Evolutionary conservation across 2,329 filamentous ascomycete genomes (phyloP).

Genomic region (Fusarium heterosporum): DNA sequence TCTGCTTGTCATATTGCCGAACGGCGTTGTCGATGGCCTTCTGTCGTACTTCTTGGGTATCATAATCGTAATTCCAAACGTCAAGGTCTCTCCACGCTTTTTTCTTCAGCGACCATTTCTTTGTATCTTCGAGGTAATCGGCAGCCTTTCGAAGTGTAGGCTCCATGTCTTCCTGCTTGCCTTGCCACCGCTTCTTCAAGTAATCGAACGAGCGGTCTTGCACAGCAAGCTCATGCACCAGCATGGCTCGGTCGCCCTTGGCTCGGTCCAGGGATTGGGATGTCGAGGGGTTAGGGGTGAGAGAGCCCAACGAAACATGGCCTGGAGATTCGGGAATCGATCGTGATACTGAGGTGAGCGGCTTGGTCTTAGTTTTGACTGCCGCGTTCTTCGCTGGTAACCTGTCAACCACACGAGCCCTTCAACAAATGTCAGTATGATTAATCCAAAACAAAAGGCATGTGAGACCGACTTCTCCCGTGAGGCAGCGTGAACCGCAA

Average conservation of each 20-base stretch:
- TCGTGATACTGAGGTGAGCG: constrained; percentile 55
- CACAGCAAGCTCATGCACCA: constrained; percentile 72
- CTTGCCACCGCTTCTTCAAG: constrained; percentile 63
- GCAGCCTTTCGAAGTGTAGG: constrained; percentile 69
- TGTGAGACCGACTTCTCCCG: constrained; percentile 52
- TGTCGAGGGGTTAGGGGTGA: constrained; percentile 62
- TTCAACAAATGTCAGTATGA: constrained; percentile 48
- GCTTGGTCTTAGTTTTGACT: constrained; percentile 57
- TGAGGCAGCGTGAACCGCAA: constrained; percentile 52
- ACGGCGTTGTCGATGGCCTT: constrained; percentile 71
- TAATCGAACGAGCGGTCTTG: constrained; percentile 63
- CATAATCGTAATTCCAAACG: constrained; percentile 71
- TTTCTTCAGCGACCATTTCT: constrained; percentile 68
- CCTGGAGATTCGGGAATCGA: constrained; percentile 67
- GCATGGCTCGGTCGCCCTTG: constrained; percentile 63
- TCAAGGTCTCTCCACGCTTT: constrained; percentile 73
- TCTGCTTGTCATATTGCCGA: no score
- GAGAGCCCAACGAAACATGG: constrained; percentile 66
- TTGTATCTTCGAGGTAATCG: constrained; percentile 59
- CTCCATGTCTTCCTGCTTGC: constrained; percentile 65
- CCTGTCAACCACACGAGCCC: constrained; percentile 53
- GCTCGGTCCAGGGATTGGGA: constrained; percentile 65
- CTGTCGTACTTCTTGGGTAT: constrained; percentile 65
- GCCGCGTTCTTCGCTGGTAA: constrained; percentile 51
- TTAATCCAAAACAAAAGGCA: constrained; percentile 17